Evolutionary conservation across 2,329 filamentous ascomycete genomes (phyloP), one percentile per base, ranked within the genome.

Genomic region (Colletotrichum lentis): DNA sequence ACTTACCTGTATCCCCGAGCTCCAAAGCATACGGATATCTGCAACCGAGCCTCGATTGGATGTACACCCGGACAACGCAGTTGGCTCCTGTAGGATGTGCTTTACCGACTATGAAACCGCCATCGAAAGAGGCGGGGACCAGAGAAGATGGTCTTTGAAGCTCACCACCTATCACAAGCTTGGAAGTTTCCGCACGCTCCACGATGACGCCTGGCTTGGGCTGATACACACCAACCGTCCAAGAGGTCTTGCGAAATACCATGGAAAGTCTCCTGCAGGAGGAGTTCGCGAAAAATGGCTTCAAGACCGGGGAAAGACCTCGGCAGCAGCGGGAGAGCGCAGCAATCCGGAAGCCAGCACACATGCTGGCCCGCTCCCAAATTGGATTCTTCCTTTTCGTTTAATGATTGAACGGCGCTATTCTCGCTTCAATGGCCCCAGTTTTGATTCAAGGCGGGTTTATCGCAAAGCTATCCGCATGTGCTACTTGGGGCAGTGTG

Each of bases 81-180:
- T 56, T 3, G 53, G 53, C 8, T 56, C 53, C n/a, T 56, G 53
- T 22, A 24, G 1, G 0, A 18, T 18, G 35, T 56, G 37, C 53
- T 56, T 56, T 18, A 56, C 22, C 35, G 39, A 56, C 53, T 56
- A 56, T 14, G 53, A 56, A n/a, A 27, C 44, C 27, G 37, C 22
- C 12, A 43, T 56, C 5, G 37, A 56, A 56, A 56, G 53, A 43
- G 35, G 20, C 2, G 53, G 35, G 20, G 12, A 41, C 5, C 22
- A 47, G 0, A 1, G 18, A n/a, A 31, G 39, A 35, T 62, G 50
- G 60, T 46, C 3, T 0, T 0, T 55, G 24, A 12, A 0, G 1
- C 50, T 62, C 14, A 3, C n/a, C 16, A 62, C 50, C 11, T 62
- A 55, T 27, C 50, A 55, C 3, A 55, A 47, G 1, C 50, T 62